Evolutionary conservation across 2,329 filamentous ascomycete species (phyloP).

Genomic region (Coniosporium uncinatum): DNA sequence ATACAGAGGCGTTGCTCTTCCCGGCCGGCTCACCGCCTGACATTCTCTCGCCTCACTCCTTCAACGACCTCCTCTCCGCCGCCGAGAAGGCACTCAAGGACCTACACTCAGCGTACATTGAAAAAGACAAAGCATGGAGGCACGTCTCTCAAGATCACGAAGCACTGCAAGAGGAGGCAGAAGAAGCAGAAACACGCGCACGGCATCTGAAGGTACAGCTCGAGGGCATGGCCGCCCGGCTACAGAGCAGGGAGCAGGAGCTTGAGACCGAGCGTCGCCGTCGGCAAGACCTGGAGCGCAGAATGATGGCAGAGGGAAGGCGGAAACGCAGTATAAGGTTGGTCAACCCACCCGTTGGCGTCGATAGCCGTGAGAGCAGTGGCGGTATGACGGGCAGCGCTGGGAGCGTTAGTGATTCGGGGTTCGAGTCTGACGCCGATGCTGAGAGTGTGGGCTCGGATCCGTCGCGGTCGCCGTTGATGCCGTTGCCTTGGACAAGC

Average conservation of each 20-base stretch:
- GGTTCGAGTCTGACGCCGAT: constrained; percentile 6
- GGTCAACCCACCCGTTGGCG: neutral
- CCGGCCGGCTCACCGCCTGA: constrained; percentile 39
- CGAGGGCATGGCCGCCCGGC: constrained; percentile 46
- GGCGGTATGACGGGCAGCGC: neutral
- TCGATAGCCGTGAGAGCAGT: neutral
- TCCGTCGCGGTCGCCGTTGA: neutral
- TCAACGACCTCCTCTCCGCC: constrained; percentile 50
- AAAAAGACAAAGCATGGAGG: constrained; percentile 41
- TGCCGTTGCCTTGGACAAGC: too few relatives aligned
- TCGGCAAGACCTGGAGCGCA: constrained; percentile 1
- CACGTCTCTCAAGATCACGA: constrained; percentile 48
- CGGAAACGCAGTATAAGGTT: constrained; percentile 1
- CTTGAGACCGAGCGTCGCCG: neutral
- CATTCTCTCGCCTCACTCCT: constrained; percentile 43
- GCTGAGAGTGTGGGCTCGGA: neutral
- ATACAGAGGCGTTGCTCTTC: constrained; percentile 48
- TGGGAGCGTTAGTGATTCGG: constrained; percentile 3
- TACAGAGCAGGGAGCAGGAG: neutral
- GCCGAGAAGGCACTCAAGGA: constrained; percentile 48
- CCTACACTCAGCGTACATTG: constrained; percentile 51
- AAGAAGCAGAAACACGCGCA: constrained; percentile 51
- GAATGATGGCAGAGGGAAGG: neutral
- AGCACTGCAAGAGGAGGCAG: constrained; percentile 53
- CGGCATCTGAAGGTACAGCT: constrained; percentile 55